Conservation (phyloP, 192 early-diverging fungal genomes). For the Coemansia sp. region DNA sequence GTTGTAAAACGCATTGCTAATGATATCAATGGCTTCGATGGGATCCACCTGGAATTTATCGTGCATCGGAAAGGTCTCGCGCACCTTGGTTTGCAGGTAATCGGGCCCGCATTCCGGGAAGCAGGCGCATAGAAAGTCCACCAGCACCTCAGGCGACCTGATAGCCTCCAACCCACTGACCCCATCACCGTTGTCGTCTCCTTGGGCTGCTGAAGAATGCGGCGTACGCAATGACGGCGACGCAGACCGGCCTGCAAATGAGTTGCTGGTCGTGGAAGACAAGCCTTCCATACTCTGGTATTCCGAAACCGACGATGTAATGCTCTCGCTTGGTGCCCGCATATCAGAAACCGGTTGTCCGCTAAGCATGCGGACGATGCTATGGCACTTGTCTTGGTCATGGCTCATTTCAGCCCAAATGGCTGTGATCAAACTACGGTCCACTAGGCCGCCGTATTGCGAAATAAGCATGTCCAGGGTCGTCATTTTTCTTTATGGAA, state of each 20-base stretch:
- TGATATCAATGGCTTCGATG: conserved; percentile 38
- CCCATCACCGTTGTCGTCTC: no score
- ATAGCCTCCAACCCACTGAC: conserved; percentile 44
- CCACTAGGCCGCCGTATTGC: conserved; percentile 32
- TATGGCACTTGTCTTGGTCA: conserved; percentile 25
- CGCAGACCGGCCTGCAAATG: no score
- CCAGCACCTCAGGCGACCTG: conserved; percentile 17
- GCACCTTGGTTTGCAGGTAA: conserved; percentile 25
- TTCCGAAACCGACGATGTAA: no score
- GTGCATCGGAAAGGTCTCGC: conserved; percentile 14
- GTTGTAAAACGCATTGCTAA: conserved; percentile 42
- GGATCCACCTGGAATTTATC: conserved; percentile 32
- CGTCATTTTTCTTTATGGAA: no score
- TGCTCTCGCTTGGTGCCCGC: neutral
- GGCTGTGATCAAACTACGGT: conserved; percentile 28
- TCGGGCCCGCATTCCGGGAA: conserved; percentile 45
- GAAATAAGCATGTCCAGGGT: no score
- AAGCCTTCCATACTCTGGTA: no score
- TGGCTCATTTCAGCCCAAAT: conserved; percentile 39
- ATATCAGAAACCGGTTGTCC: conserved; percentile 2
- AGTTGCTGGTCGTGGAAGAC: no score
- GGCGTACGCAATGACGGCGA: no score
- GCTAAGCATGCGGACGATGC: conserved; percentile 43
- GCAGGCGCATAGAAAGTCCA: conserved; percentile 30
- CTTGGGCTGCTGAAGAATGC: no score